These are phyloP conservation scores for Monascus ruber DNA, from an alignment of 2,329 filamentous ascomycete genomes.

Conservation along the genomic window DNA sequence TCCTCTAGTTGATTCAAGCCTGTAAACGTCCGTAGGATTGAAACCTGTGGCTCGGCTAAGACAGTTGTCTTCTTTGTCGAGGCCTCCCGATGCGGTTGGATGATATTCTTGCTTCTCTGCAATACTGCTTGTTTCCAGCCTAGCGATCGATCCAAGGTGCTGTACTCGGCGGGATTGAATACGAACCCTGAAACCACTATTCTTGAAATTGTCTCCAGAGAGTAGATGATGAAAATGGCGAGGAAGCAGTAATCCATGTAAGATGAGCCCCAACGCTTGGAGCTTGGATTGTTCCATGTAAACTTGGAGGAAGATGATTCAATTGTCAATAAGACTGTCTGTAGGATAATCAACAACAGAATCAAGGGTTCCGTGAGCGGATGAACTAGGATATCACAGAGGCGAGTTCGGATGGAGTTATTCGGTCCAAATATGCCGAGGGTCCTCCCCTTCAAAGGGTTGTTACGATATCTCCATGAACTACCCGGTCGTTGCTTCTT, in stretches of 20 bases:
- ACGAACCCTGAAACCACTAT: conserved; percentile 90
- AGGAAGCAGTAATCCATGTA: conserved; percentile 70
- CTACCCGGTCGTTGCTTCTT: conserved; percentile 22
- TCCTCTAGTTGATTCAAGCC: conserved; percentile 54
- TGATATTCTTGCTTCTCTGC: conserved; percentile 66
- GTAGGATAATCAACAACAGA: conserved; percentile 73
- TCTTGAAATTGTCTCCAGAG: conserved; percentile 68
- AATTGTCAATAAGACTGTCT: conserved; percentile 77
- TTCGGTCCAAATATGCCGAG: conserved; percentile 74
- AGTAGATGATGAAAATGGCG: conserved; percentile 78
- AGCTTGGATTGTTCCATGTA: conserved; percentile 53
- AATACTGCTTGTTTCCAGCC: conserved; percentile 63
- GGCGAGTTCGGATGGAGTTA: conserved; percentile 57
- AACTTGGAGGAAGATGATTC: conserved; percentile 54
- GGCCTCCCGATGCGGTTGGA: conserved; percentile 66
- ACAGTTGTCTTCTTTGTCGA: conserved; percentile 47
- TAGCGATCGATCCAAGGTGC: conserved; percentile 68
- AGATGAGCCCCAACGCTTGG: conserved; percentile 51
- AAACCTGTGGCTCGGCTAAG: conserved; percentile 29
- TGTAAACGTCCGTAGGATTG: conserved; percentile 67
- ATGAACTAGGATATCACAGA: conserved; percentile 78
- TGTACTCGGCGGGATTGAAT: conserved; percentile 83
- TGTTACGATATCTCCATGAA: conserved; percentile 41
- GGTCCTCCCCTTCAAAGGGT: conserved; percentile 77
- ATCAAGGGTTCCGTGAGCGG: conserved; percentile 79